Conservation (phyloP, 1,284 basidiomycete genomes). For the Leccinum huronense region DNA sequence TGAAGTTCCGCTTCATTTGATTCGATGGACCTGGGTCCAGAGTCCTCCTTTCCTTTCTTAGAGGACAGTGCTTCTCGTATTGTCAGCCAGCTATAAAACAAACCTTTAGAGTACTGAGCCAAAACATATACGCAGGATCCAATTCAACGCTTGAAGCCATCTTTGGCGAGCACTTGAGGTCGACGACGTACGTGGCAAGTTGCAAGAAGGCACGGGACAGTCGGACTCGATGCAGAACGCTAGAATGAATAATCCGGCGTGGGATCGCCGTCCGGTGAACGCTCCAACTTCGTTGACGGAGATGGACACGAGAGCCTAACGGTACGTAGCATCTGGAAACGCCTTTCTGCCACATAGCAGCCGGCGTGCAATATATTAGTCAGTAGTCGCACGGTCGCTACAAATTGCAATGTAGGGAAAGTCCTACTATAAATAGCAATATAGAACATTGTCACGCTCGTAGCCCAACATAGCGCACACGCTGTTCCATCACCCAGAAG, state of each 20-base stretch:
- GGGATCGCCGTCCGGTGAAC: not conserved
- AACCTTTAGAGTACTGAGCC: not conserved
- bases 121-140: not conserved
- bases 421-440: too few species aligned
- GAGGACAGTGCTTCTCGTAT: not conserved
- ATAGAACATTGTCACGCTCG: too few species aligned
- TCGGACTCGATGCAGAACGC: not conserved
- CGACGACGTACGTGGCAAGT: not conserved
- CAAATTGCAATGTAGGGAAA: too few species aligned
- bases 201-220: not conserved
- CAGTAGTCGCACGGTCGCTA: too few species aligned
- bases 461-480: too few species aligned
- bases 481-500: too few species aligned
- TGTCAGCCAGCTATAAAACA: not conserved
- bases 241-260: not conserved
- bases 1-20: not conserved
- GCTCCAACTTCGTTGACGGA: not conserved
- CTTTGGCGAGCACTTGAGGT: not conserved
- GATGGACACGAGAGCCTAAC: not conserved
- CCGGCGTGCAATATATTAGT: too few species aligned
- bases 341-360: too few species aligned
- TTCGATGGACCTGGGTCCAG: not conserved
- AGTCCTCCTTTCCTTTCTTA: not conserved
- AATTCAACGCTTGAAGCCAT: not conserved
- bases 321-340: constrained; percentile 3